Conservation (phyloP, 2,329 filamentous ascomycete species). For the Pyrenophora seminiperda region DNA sequence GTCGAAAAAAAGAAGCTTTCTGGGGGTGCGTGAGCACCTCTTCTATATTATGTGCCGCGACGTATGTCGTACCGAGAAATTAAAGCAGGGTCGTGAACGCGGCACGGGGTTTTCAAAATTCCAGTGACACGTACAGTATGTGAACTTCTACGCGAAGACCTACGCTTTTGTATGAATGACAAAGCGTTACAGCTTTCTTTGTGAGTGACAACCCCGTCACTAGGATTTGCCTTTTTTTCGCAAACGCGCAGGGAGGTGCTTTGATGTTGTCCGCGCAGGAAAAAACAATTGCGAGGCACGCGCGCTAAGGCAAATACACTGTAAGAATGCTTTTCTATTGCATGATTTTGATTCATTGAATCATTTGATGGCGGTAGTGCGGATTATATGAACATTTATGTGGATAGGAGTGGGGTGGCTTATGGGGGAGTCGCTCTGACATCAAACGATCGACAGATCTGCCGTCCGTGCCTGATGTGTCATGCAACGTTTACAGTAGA, state of each 20-base stretch:
- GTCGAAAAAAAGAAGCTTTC: background rate
- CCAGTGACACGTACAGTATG: background rate
- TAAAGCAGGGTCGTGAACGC: slow-evolving; percentile 1
- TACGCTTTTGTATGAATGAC: slow-evolving; percentile 1
- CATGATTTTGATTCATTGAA: slow-evolving; percentile 5
- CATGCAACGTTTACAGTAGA: no score
- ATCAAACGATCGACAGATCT: slow-evolving; percentile 9
- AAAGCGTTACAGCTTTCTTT: slow-evolving; percentile 6
- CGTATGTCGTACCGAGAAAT: slow-evolving; percentile 2
- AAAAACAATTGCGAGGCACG: background rate
- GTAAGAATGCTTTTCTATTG: slow-evolving; percentile 3
- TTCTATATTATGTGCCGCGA: slow-evolving; percentile 6
- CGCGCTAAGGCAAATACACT: background rate
- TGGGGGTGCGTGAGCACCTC: background rate
- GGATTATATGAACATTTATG: slow-evolving; percentile 1
- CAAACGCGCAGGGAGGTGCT: background rate
- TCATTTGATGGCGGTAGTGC: background rate
- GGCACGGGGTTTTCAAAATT: background rate
- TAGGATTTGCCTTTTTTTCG: slow-evolving; percentile 2
- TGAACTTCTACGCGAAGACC: slow-evolving; percentile 1
- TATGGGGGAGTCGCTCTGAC: slow-evolving; percentile 18
- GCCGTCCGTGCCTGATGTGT: slow-evolving; percentile 1
- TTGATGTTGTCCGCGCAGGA: background rate
- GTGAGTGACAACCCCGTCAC: slow-evolving; percentile 1
- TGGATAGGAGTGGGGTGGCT: slow-evolving; percentile 16